Evolutionary conservation across 306 rosid genomes (phyloP), one percentile per base, ranked within the genome.

Genomic region (Elaeagnus macrophylla): DNA sequence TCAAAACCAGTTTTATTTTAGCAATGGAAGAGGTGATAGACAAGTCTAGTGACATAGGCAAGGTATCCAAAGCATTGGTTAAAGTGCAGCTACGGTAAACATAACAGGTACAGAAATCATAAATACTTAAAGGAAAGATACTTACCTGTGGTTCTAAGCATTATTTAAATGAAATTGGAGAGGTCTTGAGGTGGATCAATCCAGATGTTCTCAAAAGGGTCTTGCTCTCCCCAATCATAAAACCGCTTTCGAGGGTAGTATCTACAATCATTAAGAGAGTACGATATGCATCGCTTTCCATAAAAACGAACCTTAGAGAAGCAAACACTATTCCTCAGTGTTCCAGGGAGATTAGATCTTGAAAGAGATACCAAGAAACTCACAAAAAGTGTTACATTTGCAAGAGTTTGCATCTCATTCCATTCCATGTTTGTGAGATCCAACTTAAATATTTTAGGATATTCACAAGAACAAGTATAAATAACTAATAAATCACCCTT

Each of bases 221-320:
- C 89, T 75, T 77, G 87, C 60, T 88, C 94, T 61, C 87, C 94
- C 89, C 96, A 88, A 54, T 88, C 94, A 75, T 84, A 77, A 59
- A 77, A 88, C 68, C 81, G 83, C 79, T 88, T 88, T 41, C 89
- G 94, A 47, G 96, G 94, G 59, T 79, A 85, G 77, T 84, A 88
- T 67, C 89, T 77, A 57, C 20, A 54, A 50, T 75, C 74, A 19
- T 77, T 78, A 12, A 87, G 79, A 20, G 94, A 88, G 77, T 75
- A 84, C 39, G 93, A 84, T 70, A 88, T 77, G 72, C 96, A 83
- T 0, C 89, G 74, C 64, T 80, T 79, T 57, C 96, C 96, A 50
- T 77, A 83, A 68, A 79, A 88, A n/a, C 94, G 87, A 39, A 88
- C 83, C 63, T 88, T 84, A 15, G 96, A 80, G 75, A 88, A 83